These are phyloP conservation scores for Ustilago bromivora DNA, from an alignment of 1,284 basidiomycete genomes.

Conservation along the genomic window DNA sequence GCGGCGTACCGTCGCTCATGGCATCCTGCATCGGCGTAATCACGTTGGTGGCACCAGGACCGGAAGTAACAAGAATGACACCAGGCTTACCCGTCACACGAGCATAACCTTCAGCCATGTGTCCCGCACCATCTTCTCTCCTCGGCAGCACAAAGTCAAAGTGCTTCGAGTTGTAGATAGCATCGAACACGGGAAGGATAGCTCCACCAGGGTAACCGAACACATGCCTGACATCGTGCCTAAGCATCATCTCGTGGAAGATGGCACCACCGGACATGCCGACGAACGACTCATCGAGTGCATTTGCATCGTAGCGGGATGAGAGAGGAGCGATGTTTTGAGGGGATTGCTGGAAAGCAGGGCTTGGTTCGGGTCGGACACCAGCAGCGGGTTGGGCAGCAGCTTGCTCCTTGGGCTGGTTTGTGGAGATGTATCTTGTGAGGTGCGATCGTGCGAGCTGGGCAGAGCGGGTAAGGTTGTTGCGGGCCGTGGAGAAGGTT, in stretches of 20 bases:
- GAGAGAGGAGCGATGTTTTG: constrained; percentile 43
- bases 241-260: constrained; percentile 99
- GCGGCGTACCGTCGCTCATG: constrained; percentile 90
- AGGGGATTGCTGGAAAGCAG: constrained; percentile 64
- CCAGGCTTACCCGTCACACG: constrained; percentile 97
- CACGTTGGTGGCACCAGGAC: constrained; percentile 97
- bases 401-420: constrained; percentile 52
- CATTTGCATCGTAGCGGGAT: constrained; percentile 42
- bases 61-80: constrained; percentile 96
- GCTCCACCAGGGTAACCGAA: constrained; percentile 99
- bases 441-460: constrained; percentile 38
- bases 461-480: constrained; percentile 43
- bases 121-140: constrained; percentile 97
- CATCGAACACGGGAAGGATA: constrained; percentile 97
- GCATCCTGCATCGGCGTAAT: constrained; percentile 99
- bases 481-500: constrained; percentile 49
- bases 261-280: constrained; percentile 96
- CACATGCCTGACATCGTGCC: constrained; percentile 94
- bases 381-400: constrained; percentile 44
- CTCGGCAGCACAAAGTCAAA: constrained; percentile 96
- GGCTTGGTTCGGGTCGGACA: constrained; percentile 61
- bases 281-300: constrained; percentile 76
- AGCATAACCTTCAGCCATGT: constrained; percentile 99
- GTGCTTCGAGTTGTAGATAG: constrained; percentile 94
- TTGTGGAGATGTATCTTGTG: constrained; percentile 55